Base-by-base conservation (phyloP, 2,329 filamentous ascomycete genomes). In the Tolypocladium inflatum region DNA sequence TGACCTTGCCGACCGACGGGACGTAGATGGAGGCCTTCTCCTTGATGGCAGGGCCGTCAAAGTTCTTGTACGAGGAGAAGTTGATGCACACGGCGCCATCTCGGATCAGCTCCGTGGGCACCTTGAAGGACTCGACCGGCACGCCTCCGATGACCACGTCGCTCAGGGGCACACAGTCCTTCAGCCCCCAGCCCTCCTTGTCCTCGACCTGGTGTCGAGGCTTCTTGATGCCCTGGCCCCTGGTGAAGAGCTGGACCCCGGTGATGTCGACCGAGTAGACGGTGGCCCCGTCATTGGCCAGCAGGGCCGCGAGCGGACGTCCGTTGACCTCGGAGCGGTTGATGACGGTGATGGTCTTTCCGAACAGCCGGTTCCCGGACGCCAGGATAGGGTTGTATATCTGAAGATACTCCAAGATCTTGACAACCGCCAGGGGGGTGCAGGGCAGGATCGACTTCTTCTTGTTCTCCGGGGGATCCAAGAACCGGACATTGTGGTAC, bases 81-180 rank as follows among this genome's bases (percentile, higher is more conserved):
- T 99, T 99, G 77, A 99, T 92, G 80, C 94, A 99, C n/a, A 96
- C 90, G 37, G 90, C 92, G 54, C 94, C 94, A 58, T 96, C 90
- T 53, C 91, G 84, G 67, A 99, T 80, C 61, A 94, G 78, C 55
- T 90, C 83, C 4, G 87, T 88, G 7, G 92, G 90, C 33, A 99
- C 89, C 78, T 97, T 97, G 82, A 88, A 99, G 60, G 80, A 83
- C 62, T 96, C 89, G 30, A 86, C 84, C 0, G 94, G 94, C 2
- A 99, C 94, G 63, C 94, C 94, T 57, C 89, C 89, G 67, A 99
- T 95, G 61, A 99, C 88, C 21, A 97, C 93, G 71, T 99, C 94
- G 69, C 91, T 96, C 60, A 93, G 77, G 2, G 91, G 89, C 45
- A 95, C 79, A 63, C 90, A 92, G 66, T 97, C 82, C 71, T 92